These are phyloP conservation scores for Emergomyces pasteurianus DNA, from an alignment of 2,329 filamentous ascomycete genomes.

Conservation along the genomic window DNA sequence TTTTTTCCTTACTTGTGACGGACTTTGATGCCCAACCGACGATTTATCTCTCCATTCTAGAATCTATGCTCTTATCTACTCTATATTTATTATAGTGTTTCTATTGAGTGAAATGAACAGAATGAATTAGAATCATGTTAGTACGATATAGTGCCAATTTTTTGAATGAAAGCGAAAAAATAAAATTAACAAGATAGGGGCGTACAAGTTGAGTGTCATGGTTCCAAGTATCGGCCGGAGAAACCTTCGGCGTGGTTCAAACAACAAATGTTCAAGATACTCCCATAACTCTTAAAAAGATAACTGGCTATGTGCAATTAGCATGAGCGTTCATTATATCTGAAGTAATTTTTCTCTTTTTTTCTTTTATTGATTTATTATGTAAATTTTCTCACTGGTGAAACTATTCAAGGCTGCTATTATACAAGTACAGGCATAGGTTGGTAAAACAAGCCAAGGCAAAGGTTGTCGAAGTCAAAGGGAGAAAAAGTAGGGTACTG, in stretches of 20 bases:
- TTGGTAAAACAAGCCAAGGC: neutral
- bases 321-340: neutral
- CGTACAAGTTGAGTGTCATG: too few relatives aligned
- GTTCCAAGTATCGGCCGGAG: too few relatives aligned
- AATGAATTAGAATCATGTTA: too few relatives aligned
- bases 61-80: neutral
- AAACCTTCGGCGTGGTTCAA: too few relatives aligned
- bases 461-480: neutral
- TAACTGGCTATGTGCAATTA: too few relatives aligned
- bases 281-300: too few relatives aligned
- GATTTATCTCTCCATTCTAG: neutral
- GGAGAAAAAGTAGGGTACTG: neutral
- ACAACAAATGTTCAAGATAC: too few relatives aligned
- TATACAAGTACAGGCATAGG: neutral
- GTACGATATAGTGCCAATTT: too few relatives aligned
- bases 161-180: too few relatives aligned
- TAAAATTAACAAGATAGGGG: too few relatives aligned
- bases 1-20: neutral
- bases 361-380: neutral
- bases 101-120: too few relatives aligned
- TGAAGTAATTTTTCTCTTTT: too few relatives aligned
- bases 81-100: neutral
- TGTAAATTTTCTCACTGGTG: neutral
- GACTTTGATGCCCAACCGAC: neutral
- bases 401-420: neutral